Evolutionary conservation across 129 eudicot species (phyloP).

Genomic region (sunflower (Helianthus annuus)): HanXRQr2.0-SUNRISE NC_035436.2:184994347-184994846

Average conservation of each 20-base stretch:
- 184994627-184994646: constrained; percentile 81
- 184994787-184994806: constrained; percentile 48
- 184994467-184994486: not conserved
- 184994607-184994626: constrained; percentile 56
- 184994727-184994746: constrained; percentile 49
- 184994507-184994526: constrained; percentile 2
- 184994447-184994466: constrained; percentile 69
- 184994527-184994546: not conserved
- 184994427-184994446: constrained; percentile 78
- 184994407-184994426: constrained; percentile 45
- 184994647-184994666: constrained; percentile 78
- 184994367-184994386: constrained; percentile 93
- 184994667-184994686: constrained; percentile 62
- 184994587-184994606: constrained; percentile 62
- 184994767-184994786: constrained; percentile 28
- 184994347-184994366: constrained; percentile 77
- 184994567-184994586: not conserved
- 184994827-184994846: constrained; percentile 60
- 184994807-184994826: constrained; percentile 64
- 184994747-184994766: constrained; percentile 23
- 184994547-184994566: not conserved
- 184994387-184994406: constrained; percentile 73
- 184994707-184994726: constrained; percentile 57
- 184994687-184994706: constrained; percentile 59
- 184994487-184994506: not conserved